Conservation (phyloP, 345 rosid species). For the Melastoma malabathricum region DNA sequence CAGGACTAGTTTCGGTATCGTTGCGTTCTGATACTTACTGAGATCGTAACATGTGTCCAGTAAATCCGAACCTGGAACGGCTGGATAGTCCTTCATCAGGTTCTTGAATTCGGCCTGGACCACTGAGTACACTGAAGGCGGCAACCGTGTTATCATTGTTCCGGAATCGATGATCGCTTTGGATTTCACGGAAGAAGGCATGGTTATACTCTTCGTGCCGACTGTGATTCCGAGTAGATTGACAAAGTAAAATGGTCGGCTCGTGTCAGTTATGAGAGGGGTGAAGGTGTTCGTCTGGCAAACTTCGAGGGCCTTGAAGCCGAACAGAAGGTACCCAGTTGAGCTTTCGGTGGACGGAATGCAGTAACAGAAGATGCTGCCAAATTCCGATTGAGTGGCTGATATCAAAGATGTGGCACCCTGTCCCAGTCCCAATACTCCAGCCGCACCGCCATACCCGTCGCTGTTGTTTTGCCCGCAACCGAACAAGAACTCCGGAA, state of each 20-base stretch:
- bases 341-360: conserved; percentile 14
- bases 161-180: conserved; percentile 1
- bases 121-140: conserved; percentile 1
- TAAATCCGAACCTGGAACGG: background rate
- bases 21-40: background rate
- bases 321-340: conserved; percentile 15
- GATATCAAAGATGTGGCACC: conserved; percentile 1
- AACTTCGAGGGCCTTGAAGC: background rate
- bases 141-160: background rate
- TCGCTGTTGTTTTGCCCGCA: conserved; percentile 6
- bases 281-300: no score
- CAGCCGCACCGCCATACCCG: conserved; percentile 9
- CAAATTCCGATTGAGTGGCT: background rate
- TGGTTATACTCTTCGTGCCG: background rate
- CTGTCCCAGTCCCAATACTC: conserved; percentile 12
- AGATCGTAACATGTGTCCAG: conserved; percentile 7
- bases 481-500: conserved; percentile 13
- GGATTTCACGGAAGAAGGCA: background rate
- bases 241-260: background rate
- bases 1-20: conserved; percentile 2
- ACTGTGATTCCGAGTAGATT: conserved; percentile 1
- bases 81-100: background rate
- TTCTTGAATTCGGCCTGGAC: conserved; percentile 6
- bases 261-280: no score
- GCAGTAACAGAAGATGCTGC: conserved; percentile 16